Conservation (phyloP, 345 rosid species). For the Eucalyptus melliodora region DNA sequence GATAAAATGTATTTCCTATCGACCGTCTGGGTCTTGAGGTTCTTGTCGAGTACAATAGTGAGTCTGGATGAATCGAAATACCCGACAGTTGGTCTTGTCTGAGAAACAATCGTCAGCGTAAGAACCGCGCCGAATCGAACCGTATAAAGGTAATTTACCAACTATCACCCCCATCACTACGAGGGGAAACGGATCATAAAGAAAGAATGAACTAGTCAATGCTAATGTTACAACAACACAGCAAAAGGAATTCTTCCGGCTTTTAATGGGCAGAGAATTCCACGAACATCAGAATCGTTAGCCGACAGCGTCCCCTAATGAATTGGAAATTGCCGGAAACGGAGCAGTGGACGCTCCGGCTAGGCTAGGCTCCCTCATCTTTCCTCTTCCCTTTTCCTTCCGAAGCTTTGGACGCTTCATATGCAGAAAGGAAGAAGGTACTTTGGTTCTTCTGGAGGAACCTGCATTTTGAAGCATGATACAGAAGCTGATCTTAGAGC, state of each 20-base stretch:
- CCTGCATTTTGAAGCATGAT: conserved; percentile 17
- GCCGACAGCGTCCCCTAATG: not conserved
- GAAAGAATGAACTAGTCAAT: conserved; percentile 1
- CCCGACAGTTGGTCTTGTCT: not conserved
- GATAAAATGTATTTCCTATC: not conserved
- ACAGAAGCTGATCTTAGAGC: not conserved
- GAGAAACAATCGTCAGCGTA: not conserved
- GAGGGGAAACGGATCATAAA: not conserved
- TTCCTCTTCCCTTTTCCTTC: conserved; percentile 71
- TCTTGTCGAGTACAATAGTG: not conserved
- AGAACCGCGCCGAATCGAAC: not conserved
- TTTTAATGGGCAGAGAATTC: not conserved
- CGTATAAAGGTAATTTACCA: not conserved
- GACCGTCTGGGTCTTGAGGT: not conserved
- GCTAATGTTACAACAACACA: not conserved
- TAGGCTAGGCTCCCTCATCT: conserved; percentile 24
- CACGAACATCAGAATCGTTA: not conserved
- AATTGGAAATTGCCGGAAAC: not conserved
- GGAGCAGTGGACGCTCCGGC: not conserved
- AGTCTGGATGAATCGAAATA: not conserved
- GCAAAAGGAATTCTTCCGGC: not conserved
- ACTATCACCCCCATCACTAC: not conserved
- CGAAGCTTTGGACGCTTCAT: conserved; percentile 40
- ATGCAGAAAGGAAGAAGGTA: conserved; percentile 57
- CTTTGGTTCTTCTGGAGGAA: conserved; percentile 91